Evolutionary conservation across 2,329 filamentous ascomycete species (phyloP).

Genomic region (Arthrobotrys musiformis): DNA sequence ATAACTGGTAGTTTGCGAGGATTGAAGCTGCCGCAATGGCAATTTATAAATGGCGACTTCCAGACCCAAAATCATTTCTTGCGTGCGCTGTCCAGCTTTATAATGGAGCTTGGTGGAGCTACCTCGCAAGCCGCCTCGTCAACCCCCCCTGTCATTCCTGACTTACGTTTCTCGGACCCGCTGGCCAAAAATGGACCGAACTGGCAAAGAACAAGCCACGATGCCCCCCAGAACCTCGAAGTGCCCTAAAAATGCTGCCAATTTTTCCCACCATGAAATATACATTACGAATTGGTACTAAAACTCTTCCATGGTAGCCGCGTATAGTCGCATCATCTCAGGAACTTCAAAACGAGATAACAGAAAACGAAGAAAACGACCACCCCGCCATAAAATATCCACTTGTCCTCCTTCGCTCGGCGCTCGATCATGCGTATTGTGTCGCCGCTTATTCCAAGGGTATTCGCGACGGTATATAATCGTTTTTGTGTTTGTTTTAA

Average conservation of each 20-base stretch:
- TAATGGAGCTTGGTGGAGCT: slow-evolving; percentile 11
- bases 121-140: slow-evolving; percentile 36
- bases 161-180: background rate
- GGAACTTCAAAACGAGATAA: slow-evolving; percentile 86
- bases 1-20: background rate
- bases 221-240: background rate
- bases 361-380: slow-evolving; percentile 90
- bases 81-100: background rate
- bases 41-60: slow-evolving; percentile 28
- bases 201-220: slow-evolving; percentile 31
- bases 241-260: background rate
- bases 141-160: slow-evolving; percentile 15
- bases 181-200: background rate
- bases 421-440: slow-evolving; percentile 97
- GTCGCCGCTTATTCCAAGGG: slow-evolving; percentile 89
- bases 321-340: slow-evolving; percentile 69
- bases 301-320: background rate
- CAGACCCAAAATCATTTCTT: background rate
- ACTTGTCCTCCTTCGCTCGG: slow-evolving; percentile 92
- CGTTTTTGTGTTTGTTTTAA: slow-evolving; percentile 92
- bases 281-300: slow-evolving; percentile 1
- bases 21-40: background rate
- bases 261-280: background rate
- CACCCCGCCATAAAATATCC: slow-evolving; percentile 92
- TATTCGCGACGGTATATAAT: slow-evolving; percentile 92